A percentile compares a stretch with the other conserved stretches of the same genome.
Evolutionary conservation across 805 yeast genomes (phyloP).

Genomic region (Candida nanaspora): DNA sequence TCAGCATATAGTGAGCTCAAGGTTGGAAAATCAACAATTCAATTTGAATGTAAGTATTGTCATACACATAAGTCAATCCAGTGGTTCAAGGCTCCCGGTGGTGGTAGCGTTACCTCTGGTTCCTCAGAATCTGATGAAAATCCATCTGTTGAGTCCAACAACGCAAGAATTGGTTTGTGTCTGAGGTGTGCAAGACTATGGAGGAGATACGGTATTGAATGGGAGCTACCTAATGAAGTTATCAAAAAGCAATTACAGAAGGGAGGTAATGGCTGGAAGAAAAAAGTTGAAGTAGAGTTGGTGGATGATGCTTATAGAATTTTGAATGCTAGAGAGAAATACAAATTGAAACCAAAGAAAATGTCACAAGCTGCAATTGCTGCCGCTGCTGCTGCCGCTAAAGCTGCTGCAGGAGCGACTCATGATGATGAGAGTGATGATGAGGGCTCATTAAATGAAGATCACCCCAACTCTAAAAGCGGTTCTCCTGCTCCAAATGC

Average conservation of each 20-base stretch:
- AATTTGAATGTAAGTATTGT: conserved; percentile 70
- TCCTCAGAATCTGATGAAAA: too few relatives aligned
- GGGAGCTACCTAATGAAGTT: conserved; percentile 77
- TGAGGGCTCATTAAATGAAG: not conserved
- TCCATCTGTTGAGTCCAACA: too few relatives aligned
- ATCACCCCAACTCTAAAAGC: not conserved
- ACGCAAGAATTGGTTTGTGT: conserved; percentile 51
- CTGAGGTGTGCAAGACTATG: conserved; percentile 82
- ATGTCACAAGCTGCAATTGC: not conserved
- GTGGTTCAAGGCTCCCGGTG: conserved; percentile 73
- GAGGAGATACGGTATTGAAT: conserved; percentile 81
- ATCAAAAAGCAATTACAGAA: conserved; percentile 36
- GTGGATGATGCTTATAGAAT: conserved; percentile 55
- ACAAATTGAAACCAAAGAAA: conserved; percentile 16
- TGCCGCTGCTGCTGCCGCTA: not conserved
- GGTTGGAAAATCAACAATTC: conserved; percentile 28
- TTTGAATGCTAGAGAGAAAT: conserved; percentile 38
- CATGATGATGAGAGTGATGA: not conserved
- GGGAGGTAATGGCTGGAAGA: conserved; percentile 49
- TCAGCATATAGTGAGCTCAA: conserved; percentile 59
- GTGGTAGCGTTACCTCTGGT: conserved; percentile 33
- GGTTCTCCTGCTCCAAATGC: not conserved
- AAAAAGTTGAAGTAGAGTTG: conserved; percentile 59
- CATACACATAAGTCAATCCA: conserved; percentile 42
- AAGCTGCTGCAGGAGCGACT: not conserved